phyloP scores from a whole-genome alignment of 75 land plant genomes.

The Pinus albicaulis region DNA sequence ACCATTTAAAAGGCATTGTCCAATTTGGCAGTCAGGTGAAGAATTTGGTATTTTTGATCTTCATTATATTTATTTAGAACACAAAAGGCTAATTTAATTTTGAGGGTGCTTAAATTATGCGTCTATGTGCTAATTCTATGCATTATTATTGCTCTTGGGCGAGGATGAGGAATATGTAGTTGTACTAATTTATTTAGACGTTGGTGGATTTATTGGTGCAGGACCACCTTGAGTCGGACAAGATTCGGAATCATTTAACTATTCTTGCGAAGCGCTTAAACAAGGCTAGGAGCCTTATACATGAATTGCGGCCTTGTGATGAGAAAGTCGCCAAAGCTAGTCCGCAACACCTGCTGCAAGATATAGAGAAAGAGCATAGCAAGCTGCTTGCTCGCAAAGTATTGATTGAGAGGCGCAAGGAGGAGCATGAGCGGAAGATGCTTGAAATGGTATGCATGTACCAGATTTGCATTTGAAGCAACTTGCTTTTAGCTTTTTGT shows the following conservation, averaged over 20 bases:
- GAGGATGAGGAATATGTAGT: too few species aligned
- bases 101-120: too few species aligned
- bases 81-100: too few species aligned
- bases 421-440: constrained; percentile 94
- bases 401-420: constrained; percentile 95
- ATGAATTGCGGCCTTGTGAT: constrained; percentile 37
- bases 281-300: constrained; percentile 62
- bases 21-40: constrained; percentile 78
- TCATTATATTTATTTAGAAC: background rate
- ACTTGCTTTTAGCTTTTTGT: background rate
- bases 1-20: constrained; percentile 71
- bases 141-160: too few species aligned
- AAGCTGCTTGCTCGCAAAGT: constrained; percentile 92
- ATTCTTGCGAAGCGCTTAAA: constrained; percentile 76
- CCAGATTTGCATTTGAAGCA: too few species aligned
- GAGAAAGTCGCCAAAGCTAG: constrained; percentile 47
- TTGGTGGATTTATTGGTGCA: constrained; percentile 17
- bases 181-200: too few species aligned
- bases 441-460: constrained; percentile 85
- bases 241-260: constrained; percentile 65
- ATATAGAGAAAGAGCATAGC: constrained; percentile 88
- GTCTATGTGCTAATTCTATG: too few species aligned
- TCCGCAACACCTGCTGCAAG: constrained; percentile 39
- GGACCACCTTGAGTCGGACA: constrained; percentile 92
- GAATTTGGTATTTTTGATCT: background rate